phyloP scores from a whole-genome alignment of 371 early-diverging fungal genomes.

The Chytridium lagenaria region DNA sequence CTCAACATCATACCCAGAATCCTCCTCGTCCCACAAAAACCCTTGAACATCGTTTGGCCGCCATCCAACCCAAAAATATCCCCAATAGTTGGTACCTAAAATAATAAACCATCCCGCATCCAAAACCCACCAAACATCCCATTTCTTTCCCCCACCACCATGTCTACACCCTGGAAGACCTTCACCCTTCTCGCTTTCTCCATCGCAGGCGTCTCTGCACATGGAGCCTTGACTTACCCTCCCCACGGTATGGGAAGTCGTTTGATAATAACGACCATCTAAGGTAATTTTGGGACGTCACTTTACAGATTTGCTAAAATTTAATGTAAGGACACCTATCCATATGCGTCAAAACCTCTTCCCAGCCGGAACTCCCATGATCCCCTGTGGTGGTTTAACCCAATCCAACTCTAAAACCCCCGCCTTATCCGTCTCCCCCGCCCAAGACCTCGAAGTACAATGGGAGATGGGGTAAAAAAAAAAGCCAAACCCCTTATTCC shows the following conservation, averaged over 20 bases:
- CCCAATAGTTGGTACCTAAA: too few relatives aligned
- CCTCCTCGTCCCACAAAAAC: too few relatives aligned
- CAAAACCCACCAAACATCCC: too few relatives aligned
- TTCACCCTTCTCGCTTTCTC: neutral
- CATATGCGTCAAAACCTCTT: slow-evolving; percentile 12
- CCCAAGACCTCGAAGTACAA: neutral
- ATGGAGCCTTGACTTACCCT: slow-evolving; percentile 4
- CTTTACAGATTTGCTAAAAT: neutral
- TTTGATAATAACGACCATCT: slow-evolving; percentile 13
- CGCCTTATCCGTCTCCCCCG: neutral
- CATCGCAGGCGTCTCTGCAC: neutral
- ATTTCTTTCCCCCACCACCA: too few relatives aligned
- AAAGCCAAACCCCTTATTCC: neutral
- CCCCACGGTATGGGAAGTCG: slow-evolving; percentile 3
- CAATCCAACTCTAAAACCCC: slow-evolving; percentile 5
- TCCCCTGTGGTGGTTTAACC: slow-evolving; percentile 10
- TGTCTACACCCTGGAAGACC: too few relatives aligned
- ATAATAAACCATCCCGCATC: too few relatives aligned
- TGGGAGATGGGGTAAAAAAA: slow-evolving; percentile 27
- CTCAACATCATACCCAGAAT: too few relatives aligned
- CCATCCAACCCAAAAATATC: too few relatives aligned
- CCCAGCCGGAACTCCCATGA: neutral
- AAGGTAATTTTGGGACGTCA: neutral
- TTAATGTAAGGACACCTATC: slow-evolving; percentile 5
- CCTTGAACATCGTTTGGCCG: too few relatives aligned